Percentiles rank a stretch among this genome's conserved stretches.
These are phyloP conservation scores for Trichoderma guizhouense DNA, from an alignment of 2,329 filamentous ascomycete species.

Conservation along the genomic window DNA sequence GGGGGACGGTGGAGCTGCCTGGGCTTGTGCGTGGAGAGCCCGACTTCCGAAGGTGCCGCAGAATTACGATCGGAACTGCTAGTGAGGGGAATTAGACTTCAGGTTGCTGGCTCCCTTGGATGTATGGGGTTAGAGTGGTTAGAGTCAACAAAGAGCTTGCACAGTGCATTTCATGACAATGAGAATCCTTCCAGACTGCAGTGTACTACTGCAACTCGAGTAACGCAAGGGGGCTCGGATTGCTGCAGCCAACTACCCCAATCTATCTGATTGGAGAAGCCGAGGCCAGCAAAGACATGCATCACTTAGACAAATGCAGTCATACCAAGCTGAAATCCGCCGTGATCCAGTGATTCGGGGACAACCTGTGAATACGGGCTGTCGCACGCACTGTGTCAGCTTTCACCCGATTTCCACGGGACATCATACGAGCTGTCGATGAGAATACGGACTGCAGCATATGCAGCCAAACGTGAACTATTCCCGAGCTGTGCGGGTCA, in stretches of 20 bases:
- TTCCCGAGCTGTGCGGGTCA: neutral
- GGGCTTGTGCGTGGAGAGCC: neutral
- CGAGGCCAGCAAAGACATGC: neutral
- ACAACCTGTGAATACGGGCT: neutral
- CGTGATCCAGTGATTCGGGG: neutral
- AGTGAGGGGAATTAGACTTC: slow-evolving; percentile 10
- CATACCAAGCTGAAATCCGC: neutral
- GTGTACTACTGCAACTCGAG: neutral
- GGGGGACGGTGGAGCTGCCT: slow-evolving; percentile 9
- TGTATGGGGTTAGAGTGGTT: neutral
- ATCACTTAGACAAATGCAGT: neutral
- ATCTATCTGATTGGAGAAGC: neutral
- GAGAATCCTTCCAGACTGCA: neutral
- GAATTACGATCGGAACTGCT: slow-evolving; percentile 7
- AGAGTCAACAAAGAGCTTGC: neutral
- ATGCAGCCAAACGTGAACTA: slow-evolving; percentile 9
- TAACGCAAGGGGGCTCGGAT: neutral
- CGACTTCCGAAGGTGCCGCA: slow-evolving; percentile 15
- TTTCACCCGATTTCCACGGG: neutral
- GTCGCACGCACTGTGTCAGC: slow-evolving; percentile 16
- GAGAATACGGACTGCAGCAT: neutral
- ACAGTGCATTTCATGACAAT: neutral
- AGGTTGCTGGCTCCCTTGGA: slow-evolving; percentile 1
- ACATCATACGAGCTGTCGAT: slow-evolving; percentile 7
- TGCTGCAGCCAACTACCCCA: neutral